Base-by-base conservation (phyloP, 768 basidiomycete genomes). In the Naganishia friedmannii region DNA sequence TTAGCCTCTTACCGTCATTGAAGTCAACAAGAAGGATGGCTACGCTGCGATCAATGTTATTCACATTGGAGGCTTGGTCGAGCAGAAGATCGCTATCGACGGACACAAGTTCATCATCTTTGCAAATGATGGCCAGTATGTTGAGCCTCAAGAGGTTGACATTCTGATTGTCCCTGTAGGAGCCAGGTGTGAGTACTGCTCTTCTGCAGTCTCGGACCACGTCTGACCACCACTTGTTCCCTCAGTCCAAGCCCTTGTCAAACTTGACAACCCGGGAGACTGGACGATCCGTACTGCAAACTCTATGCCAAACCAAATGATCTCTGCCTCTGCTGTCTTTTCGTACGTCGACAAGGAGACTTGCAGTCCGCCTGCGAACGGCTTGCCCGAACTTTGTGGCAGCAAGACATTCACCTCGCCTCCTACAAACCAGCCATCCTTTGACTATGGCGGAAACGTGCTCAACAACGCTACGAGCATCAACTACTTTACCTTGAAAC, bases 221-320 rank as follows among this genome's bases (percentile, higher is more conserved):
- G 32, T 9, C 45, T 65, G 21, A 23, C 34, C 3, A 63, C 58
- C 6, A 9, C 28, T 19, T 53, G 3, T n/a, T 2, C 15, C 31
- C 42, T 37, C 45, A 70, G 69, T 53, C 29, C 58, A 58, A 37
- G 53, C 58, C 26, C 60, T 70, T 17, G 69, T 70, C 51, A 70
- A 70, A 23, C 69, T 70, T 1, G 51, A 70, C 51, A 70, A 70
- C 31, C 69, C 69, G 23, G 69, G 69, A 23, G 60, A 70, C 34
- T 70, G 69, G 69, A 70, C 69, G 21, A 70, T 70, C 53, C 69
- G 69, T 3, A 65, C 63, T 8, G 45, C 60, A 23, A 70, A 65
- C 60, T 65, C 58, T 4, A 53, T 65, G 69, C 60, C 63, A 0
- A 70, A 65, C 29, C 60, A 65, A 21, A 54, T 70, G 45, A 70